These are phyloP conservation scores for Globisporangium cystogenes DNA, from an alignment of 352 stramenopile genomes.

Conservation along the genomic window DNA sequence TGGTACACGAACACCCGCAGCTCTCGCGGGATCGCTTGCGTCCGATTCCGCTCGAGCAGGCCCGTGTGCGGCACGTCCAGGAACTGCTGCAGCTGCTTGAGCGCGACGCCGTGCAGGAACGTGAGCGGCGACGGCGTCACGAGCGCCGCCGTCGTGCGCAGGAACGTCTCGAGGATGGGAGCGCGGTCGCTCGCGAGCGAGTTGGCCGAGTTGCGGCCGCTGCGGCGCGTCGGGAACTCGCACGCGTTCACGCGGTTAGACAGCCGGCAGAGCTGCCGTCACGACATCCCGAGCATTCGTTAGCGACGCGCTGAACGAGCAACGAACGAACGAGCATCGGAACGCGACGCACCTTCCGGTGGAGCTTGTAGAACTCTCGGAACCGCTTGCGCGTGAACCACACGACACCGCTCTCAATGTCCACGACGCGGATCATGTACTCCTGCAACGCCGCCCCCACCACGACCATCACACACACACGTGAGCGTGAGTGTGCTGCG, in stretches of 20 bases:
- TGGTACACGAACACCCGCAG: conserved; percentile 80
- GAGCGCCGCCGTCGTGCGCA: conserved; percentile 59
- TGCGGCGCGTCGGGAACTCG: conserved; percentile 62
- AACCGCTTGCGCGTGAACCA: conserved; percentile 83
- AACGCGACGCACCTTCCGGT: conserved; percentile 54
- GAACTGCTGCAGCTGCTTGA: conserved; percentile 82
- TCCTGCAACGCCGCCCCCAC: conserved; percentile 28
- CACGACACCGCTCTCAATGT: conserved; percentile 81
- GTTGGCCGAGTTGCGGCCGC: conserved; percentile 42
- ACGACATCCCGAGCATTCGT: background rate
- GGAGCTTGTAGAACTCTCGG: conserved; percentile 76
- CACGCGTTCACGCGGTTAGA: conserved; percentile 61
- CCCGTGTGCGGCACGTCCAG: conserved; percentile 67
- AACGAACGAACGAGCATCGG: background rate
- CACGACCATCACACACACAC: too few species aligned
- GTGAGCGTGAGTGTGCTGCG: background rate
- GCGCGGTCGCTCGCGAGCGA: conserved; percentile 63
- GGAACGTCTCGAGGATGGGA: conserved; percentile 72
- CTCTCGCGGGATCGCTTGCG: conserved; percentile 68
- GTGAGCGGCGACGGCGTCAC: conserved; percentile 73
- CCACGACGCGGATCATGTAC: conserved; percentile 81
- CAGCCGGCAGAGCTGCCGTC: conserved; percentile 51
- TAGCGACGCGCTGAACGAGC: background rate
- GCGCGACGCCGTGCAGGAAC: conserved; percentile 60
- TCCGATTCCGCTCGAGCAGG: conserved; percentile 70